Evolutionary conservation across 1,284 basidiomycete species (phyloP).

Genomic region (Sanghuangporus weigelae): DNA sequence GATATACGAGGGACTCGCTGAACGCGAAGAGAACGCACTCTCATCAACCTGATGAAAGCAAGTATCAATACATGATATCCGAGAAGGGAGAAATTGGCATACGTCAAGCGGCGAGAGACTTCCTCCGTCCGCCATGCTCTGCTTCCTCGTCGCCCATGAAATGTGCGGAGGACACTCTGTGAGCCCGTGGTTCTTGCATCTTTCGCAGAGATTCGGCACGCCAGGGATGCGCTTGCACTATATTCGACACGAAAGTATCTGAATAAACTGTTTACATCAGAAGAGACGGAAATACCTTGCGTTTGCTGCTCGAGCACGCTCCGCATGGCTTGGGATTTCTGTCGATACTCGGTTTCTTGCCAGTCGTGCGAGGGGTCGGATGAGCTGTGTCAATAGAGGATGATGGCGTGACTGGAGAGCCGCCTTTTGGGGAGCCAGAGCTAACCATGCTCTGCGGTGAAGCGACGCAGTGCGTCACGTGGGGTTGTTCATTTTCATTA

Average conservation of each 20-base stretch:
- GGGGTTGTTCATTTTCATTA: background rate
- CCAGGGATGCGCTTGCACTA: slow-evolving; percentile 14
- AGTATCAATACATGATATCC: background rate
- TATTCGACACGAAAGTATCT: background rate
- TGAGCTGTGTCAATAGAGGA: background rate
- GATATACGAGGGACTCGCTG: slow-evolving; percentile 4
- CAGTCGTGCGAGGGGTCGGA: background rate
- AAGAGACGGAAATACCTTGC: slow-evolving; percentile 4
- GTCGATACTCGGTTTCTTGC: slow-evolving; percentile 13
- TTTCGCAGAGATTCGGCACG: slow-evolving; percentile 10
- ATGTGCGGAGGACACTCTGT: slow-evolving; percentile 13
- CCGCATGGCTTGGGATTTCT: slow-evolving; percentile 14
- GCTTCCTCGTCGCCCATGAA: slow-evolving; percentile 9
- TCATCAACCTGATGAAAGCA: background rate
- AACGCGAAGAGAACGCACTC: slow-evolving; percentile 7
- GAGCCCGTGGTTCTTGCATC: slow-evolving; percentile 12
- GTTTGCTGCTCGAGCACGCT: slow-evolving; percentile 13
- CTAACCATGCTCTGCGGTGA: slow-evolving; percentile 13
- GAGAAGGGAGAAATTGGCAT: background rate
- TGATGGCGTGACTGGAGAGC: background rate
- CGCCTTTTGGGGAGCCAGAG: background rate
- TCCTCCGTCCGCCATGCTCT: slow-evolving; percentile 6
- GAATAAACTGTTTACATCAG: background rate
- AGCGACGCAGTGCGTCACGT: background rate
- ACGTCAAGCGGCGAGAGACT: slow-evolving; percentile 14